Percentiles rank a stretch among this genome's conserved stretches.
phyloP scores from a whole-genome alignment of 2,329 filamentous ascomycete species.

The Zarea fungicola region DNA sequence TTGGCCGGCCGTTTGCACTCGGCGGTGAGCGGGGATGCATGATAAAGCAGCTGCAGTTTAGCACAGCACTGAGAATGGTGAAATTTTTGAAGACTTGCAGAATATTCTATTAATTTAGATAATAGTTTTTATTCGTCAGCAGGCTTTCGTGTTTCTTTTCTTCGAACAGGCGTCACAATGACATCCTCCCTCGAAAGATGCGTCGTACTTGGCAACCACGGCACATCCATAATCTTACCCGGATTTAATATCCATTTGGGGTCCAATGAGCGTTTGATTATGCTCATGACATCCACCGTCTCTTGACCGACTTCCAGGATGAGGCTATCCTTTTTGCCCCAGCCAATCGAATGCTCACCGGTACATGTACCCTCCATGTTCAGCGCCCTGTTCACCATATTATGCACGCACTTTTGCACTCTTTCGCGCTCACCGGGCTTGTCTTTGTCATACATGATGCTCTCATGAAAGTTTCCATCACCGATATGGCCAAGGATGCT shows the following conservation, averaged over 20 bases:
- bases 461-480: slow-evolving; percentile 92
- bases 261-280: slow-evolving; percentile 77
- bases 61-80: too few relatives aligned
- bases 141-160: neutral
- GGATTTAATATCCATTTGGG: slow-evolving; percentile 88
- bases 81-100: too few relatives aligned
- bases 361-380: slow-evolving; percentile 95
- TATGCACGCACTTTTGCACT: slow-evolving; percentile 76
- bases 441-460: slow-evolving; percentile 77
- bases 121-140: too few relatives aligned
- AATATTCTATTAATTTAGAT: too few relatives aligned
- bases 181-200: slow-evolving; percentile 11
- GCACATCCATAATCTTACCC: slow-evolving; percentile 79
- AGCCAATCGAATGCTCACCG: slow-evolving; percentile 79
- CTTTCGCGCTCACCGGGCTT: slow-evolving; percentile 65
- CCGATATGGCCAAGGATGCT: slow-evolving; percentile 87
- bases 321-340: slow-evolving; percentile 79
- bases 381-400: slow-evolving; percentile 85
- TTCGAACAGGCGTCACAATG: slow-evolving; percentile 22
- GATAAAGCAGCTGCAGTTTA: too few relatives aligned
- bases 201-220: slow-evolving; percentile 27
- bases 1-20: too few relatives aligned
- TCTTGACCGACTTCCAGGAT: slow-evolving; percentile 74
- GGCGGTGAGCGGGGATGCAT: too few relatives aligned
- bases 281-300: slow-evolving; percentile 78